phyloP scores from a whole-genome alignment of 2,329 filamentous ascomycete genomes.

The Cadophora gregata region DNA sequence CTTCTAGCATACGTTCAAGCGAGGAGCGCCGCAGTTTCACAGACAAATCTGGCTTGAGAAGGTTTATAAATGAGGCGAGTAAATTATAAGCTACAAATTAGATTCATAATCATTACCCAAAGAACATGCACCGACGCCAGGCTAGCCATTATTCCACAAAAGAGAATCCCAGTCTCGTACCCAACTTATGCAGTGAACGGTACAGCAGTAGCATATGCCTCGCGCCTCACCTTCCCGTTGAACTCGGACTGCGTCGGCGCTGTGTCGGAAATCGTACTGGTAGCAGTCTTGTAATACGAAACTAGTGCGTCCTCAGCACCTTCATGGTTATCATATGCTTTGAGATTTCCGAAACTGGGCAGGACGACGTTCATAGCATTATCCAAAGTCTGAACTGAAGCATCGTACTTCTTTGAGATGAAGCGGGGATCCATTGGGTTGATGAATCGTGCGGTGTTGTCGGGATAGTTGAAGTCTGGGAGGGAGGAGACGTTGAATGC shows the following conservation, averaged over 20 bases:
- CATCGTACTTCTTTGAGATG: conserved; percentile 4
- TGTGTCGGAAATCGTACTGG: not conserved
- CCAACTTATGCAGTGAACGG: not conserved
- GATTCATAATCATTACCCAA: too few relatives aligned
- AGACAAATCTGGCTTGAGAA: too few relatives aligned
- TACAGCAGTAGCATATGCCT: not conserved
- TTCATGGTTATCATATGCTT: not conserved
- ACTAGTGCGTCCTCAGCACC: not conserved
- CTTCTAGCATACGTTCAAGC: too few relatives aligned
- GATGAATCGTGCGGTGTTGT: not conserved
- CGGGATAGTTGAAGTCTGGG: not conserved
- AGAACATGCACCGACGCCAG: not conserved
- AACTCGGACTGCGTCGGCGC: not conserved
- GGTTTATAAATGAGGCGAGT: too few relatives aligned
- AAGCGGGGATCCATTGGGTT: not conserved
- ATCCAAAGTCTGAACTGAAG: not conserved
- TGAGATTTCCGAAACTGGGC: not conserved
- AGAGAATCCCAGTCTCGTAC: not conserved
- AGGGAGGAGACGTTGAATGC: not conserved
- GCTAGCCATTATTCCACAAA: not conserved
- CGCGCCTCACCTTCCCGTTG: not conserved
- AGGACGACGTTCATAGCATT: not conserved
- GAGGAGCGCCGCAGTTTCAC: too few relatives aligned
- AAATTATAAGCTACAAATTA: too few relatives aligned
- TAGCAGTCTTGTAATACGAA: not conserved